Evolutionary conservation across 805 yeast genomes (phyloP).

Genomic region (Candida sphagnicola): DNA sequence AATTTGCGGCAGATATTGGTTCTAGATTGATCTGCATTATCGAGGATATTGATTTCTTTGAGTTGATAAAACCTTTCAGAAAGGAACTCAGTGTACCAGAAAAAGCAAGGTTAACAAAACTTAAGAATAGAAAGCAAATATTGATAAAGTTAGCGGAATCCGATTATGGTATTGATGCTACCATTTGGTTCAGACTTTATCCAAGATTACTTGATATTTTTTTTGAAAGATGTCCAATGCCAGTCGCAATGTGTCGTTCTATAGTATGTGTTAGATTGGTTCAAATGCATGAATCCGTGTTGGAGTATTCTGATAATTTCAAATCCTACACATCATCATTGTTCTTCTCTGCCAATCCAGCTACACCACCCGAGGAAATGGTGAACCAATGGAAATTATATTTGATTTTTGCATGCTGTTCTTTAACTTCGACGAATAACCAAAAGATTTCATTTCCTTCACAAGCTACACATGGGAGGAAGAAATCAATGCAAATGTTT

Average conservation of each 20-base stretch:
- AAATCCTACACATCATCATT: constrained; percentile 34
- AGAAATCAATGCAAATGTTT: constrained; percentile 72
- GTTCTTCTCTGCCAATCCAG: constrained; percentile 24
- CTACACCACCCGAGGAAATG: constrained; percentile 58
- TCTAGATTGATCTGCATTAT: constrained; percentile 72
- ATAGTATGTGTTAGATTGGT: constrained; percentile 86
- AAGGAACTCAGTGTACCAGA: constrained; percentile 71
- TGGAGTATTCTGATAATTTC: constrained; percentile 48
- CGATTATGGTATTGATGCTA: constrained; percentile 91
- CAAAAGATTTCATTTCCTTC: constrained; percentile 61
- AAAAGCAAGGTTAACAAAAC: constrained; percentile 60
- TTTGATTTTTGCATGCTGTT: constrained; percentile 86
- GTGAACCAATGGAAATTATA: constrained; percentile 88
- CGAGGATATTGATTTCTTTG: constrained; percentile 65
- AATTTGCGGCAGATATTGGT: constrained; percentile 76
- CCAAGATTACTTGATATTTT: constrained; percentile 71
- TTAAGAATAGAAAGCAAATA: constrained; percentile 62
- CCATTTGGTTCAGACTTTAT: constrained; percentile 89
- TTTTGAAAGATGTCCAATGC: constrained; percentile 82
- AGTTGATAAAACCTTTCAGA: constrained; percentile 50
- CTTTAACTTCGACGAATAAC: constrained; percentile 84
- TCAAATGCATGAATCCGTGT: constrained; percentile 71
- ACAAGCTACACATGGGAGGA: constrained; percentile 61
- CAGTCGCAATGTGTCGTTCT: constrained; percentile 89
- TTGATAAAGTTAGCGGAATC: constrained; percentile 81